A percentile compares a stretch with the other conserved stretches of the same genome.
These are phyloP conservation scores for Skeletonema potamos DNA, from an alignment of 108 stramenopile species.

Conservation along the genomic window DNA sequence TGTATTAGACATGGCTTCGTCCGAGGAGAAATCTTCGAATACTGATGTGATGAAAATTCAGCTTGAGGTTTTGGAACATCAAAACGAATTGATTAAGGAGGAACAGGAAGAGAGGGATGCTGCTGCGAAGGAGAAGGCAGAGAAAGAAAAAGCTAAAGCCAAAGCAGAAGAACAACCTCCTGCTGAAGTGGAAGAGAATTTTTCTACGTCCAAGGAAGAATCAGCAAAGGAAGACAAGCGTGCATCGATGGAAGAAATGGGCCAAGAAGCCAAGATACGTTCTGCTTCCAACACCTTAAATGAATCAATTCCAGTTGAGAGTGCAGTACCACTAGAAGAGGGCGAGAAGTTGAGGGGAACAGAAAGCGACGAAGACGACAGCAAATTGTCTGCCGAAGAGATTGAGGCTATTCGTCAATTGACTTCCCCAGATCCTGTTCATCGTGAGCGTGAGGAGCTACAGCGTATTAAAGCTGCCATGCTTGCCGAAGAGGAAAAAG, in stretches of 20 bases:
- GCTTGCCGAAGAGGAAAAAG: constrained; percentile 36
- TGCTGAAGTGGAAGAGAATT: neutral
- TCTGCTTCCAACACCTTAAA: neutral
- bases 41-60: constrained; percentile 79
- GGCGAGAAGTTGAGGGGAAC: constrained; percentile 2
- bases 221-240: constrained; percentile 41
- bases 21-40: constrained; percentile 71
- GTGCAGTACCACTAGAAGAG: neutral
- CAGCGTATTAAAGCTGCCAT: constrained; percentile 72
- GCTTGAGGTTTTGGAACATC: constrained; percentile 75
- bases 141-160: constrained; percentile 35
- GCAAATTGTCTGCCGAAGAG: constrained; percentile 68
- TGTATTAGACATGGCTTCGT: constrained; percentile 90
- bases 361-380: constrained; percentile 47
- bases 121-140: constrained; percentile 59
- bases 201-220: neutral
- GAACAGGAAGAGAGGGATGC: constrained; percentile 71
- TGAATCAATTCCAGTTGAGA: neutral
- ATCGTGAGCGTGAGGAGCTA: constrained; percentile 74
- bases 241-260: constrained; percentile 8
- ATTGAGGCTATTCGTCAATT: constrained; percentile 84
- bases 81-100: constrained; percentile 78
- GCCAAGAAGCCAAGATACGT: neutral
- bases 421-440: constrained; percentile 76
- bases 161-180: constrained; percentile 31